phyloP scores from a whole-genome alignment of 345 rosid species.

The Hypericum androsaemum region DNA sequence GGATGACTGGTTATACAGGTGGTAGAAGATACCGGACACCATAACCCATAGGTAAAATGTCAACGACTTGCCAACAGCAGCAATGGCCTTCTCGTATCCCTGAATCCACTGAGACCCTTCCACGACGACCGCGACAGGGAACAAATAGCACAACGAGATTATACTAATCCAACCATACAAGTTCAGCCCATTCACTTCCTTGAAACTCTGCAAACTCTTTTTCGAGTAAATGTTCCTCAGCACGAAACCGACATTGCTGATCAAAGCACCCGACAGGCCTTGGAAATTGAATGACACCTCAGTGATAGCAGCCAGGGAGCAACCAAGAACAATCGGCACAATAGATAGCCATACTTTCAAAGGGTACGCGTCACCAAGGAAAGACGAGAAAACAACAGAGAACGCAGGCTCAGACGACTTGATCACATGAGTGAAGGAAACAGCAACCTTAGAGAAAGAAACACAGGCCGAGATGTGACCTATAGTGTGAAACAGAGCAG shows the following conservation, averaged over 20 bases:
- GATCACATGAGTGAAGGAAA: constrained; percentile 94
- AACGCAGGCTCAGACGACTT: constrained; percentile 97
- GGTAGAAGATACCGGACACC: constrained; percentile 81
- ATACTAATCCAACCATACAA: constrained; percentile 80
- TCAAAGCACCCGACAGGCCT: constrained; percentile 90
- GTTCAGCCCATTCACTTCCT: constrained; percentile 84
- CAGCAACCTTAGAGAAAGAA: constrained; percentile 95
- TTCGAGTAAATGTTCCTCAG: constrained; percentile 82
- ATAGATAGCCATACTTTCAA: constrained; percentile 84
- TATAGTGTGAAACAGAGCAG: constrained; percentile 87
- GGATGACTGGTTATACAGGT: constrained; percentile 85
- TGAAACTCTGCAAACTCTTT: constrained; percentile 63
- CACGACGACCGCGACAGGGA: constrained; percentile 74
- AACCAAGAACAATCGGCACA: constrained; percentile 84
- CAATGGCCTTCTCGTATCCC: constrained; percentile 74
- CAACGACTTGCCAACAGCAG: constrained; percentile 46
- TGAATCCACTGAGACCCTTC: constrained; percentile 90
- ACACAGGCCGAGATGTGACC: constrained; percentile 98
- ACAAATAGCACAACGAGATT: constrained; percentile 56
- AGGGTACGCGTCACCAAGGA: constrained; percentile 83
- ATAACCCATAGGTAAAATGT: constrained; percentile 85
- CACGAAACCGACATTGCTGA: constrained; percentile 88
- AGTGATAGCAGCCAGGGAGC: constrained; percentile 88
- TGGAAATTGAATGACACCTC: constrained; percentile 82
- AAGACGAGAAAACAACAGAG: constrained; percentile 81